These are phyloP conservation scores for Phoenix dactylifera DNA, from an alignment of 176 grass and related monocot species.

Conservation along the genomic window DNA sequence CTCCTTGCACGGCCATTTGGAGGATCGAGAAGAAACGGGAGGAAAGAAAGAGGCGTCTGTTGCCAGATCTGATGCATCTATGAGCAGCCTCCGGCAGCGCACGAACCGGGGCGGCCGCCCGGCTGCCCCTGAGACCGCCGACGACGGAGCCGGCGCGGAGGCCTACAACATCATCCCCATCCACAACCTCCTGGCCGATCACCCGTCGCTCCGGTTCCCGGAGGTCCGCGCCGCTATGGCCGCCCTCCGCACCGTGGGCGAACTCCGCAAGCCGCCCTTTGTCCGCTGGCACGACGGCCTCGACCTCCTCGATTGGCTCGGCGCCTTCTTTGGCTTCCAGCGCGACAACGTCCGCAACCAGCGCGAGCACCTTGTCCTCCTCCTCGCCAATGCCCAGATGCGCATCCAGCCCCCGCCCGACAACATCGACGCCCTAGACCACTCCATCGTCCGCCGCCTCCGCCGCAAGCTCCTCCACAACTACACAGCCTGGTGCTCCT, in stretches of 20 bases:
- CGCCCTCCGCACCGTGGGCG: constrained; percentile 32
- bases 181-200: constrained; percentile 56
- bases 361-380: constrained; percentile 91
- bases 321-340: constrained; percentile 86
- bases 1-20: too few relatives aligned
- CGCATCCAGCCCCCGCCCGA: constrained; percentile 19
- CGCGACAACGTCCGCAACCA: constrained; percentile 76
- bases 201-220: constrained; percentile 54
- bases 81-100: constrained; percentile 59
- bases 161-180: constrained; percentile 95
- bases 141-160: neutral
- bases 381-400: constrained; percentile 95
- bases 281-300: constrained; percentile 21
- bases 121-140: neutral
- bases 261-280: constrained; percentile 47
- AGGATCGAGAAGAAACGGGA: neutral
- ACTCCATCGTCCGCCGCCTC: constrained; percentile 34
- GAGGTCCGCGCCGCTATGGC: constrained; percentile 79
- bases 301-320: constrained; percentile 95
- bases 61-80: neutral
- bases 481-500: constrained; percentile 72
- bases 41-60: neutral
- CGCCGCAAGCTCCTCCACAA: constrained; percentile 76
- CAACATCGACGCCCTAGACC: constrained; percentile 45
- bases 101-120: neutral